Evolutionary conservation across 768 basidiomycete species (phyloP), one percentile per base, ranked within the genome.

Genomic region (Lactarius trivialis): DNA sequence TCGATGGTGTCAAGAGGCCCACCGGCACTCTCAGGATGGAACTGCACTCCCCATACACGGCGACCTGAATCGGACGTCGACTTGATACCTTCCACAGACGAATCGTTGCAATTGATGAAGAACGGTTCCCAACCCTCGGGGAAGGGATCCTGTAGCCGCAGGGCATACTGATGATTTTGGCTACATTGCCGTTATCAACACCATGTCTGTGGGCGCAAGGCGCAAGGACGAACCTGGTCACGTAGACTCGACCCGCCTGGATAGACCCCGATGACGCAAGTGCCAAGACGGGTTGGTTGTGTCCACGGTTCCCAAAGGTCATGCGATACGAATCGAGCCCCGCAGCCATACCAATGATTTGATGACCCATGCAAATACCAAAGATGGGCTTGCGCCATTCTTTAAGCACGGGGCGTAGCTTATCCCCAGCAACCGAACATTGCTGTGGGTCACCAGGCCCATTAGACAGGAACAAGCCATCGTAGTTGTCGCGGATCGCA

Each of bases 41-140:
- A 99, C 71, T 99, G 97, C 24, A 98, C 96, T 68, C 96, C 97
- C 93, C 94, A 98, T 33, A 98, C 82, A 66, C 85, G 87, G 77
- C 88, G 93, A 58, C 93, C 93, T 26, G 93, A 94, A 11, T 86
- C 89, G 0, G 77, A 71, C 2, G 97, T 97, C 19, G 93, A 95
- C 76, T 94, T 98, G 81, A 98, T 97, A 41, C 97, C 97, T 73
- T 98, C 97, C 17, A 98, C 94, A 1, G 93, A 97, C 17, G 96
- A 98, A 76, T 98, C 96, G 71, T 98, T 98, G 77, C 93, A 97
- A 76, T 98, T 99, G 79, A 98, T 96, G 80, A 99, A 99, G 83
- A 96, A 98, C 0, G 96, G 96, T 68, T 96, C 93, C 94, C 93
- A 99, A 19, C 94, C 97, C 61, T 81, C 78, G 30, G 97, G 97